Base-by-base conservation (phyloP, 495 filamentous ascomycete species). In the Bathelium albidoporum region DNA sequence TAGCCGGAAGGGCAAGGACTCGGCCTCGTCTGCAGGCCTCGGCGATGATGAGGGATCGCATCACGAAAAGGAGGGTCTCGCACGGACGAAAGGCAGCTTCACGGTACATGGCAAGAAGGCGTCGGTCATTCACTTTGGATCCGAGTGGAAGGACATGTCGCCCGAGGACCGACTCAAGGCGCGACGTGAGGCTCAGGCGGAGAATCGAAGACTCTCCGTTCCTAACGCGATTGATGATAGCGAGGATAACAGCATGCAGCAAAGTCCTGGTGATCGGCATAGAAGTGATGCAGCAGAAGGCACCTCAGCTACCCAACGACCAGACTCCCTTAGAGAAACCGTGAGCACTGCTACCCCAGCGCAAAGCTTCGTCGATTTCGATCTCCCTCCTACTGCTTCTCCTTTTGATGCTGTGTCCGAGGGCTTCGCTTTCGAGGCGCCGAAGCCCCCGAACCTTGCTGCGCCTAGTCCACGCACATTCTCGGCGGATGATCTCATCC, bases 101-200 rank as follows among this genome's bases (percentile, higher is more conserved):
- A 95, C 90, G 4, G 87, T 98, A 3, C 94, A 98, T 71, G 94
- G 94, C 61, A 98, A 98, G 78, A 97, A 98, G 73, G 94, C 94
- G 1, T 96, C 90, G 0, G 88, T 98, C 59, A 87, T 98, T 64
- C 95, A 89, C 31, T 96, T 98, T 73, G 92, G 92, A 9, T 87
- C 85, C 41, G 95, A 97, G 67, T 88, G 95, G 80, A 55, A 55
- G 49, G 49, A 55, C 24, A 55, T 55, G 49, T 55, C 49, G 20
- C 49, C 49, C 12, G 49, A 55, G 7, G 49, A 55, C 24, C 20
- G 49, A 11, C 24, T 55, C 20, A 55, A 55, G 29, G 49, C 49
- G 9, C 12, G 24, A 16, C 20, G 22, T 12, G 12, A 55, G 9
- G 49, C 49, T 29, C 49, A 55, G 7, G 49, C 49, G 5, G 22